Evolutionary conservation across 805 yeast genomes (phyloP).

Genomic region (Kodamaea hsintzibuensis): DNA sequence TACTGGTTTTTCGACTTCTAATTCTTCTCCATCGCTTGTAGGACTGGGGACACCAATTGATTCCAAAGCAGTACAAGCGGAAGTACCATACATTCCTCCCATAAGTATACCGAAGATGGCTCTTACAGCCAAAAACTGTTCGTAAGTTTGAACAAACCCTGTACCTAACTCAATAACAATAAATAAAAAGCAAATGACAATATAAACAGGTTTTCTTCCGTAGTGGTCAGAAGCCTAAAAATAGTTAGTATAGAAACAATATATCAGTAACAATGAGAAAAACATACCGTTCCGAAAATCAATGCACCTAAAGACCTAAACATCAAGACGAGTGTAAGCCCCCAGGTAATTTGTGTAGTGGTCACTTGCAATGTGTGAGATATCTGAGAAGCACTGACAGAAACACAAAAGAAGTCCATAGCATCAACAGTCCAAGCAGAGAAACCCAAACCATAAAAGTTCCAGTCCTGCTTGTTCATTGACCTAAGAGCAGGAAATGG

Average conservation of each 20-base stretch:
- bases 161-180: constrained; percentile 24
- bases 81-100: constrained; percentile 27
- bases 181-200: constrained; percentile 20
- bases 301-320: constrained; percentile 27
- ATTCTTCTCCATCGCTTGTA: background rate
- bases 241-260: background rate
- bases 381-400: constrained; percentile 20
- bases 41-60: background rate
- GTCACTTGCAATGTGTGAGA: constrained; percentile 18
- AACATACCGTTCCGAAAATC: constrained; percentile 18
- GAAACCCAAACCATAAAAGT: constrained; percentile 23
- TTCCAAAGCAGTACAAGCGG: constrained; percentile 23
- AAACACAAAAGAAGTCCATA: constrained; percentile 26
- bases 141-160: constrained; percentile 24
- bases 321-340: constrained; percentile 28
- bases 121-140: constrained; percentile 24
- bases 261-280: background rate
- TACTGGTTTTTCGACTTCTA: background rate
- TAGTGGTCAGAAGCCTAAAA: constrained; percentile 20
- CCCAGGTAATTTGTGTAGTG: constrained; percentile 25
- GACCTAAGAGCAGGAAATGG: constrained; percentile 16
- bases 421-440: constrained; percentile 28
- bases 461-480: constrained; percentile 17
- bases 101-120: constrained; percentile 27
- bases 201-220: constrained; percentile 27